These are phyloP conservation scores for Penicillium lagena DNA, from an alignment of 495 filamentous ascomycete genomes.

Conservation along the genomic window DNA sequence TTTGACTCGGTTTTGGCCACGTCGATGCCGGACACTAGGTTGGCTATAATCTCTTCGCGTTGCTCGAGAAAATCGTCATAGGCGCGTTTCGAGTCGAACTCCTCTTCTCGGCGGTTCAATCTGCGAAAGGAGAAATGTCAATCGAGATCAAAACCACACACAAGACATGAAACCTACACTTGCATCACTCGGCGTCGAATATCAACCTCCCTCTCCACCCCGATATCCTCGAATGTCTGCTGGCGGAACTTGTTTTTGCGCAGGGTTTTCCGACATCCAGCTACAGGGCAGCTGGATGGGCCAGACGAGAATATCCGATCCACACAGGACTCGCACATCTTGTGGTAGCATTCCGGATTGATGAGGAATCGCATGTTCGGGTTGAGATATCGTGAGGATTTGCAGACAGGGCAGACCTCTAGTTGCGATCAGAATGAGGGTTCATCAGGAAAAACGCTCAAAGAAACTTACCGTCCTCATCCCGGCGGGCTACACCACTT, in stretches of 20 bases:
- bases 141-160: too few species aligned
- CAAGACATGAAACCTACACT: constrained; percentile 37
- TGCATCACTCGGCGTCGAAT: constrained; percentile 73
- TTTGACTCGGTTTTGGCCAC: constrained; percentile 62
- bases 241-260: constrained; percentile 76
- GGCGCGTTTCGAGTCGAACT: constrained; percentile 73
- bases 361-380: constrained; percentile 88
- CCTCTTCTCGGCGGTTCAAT: constrained; percentile 84
- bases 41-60: constrained; percentile 85
- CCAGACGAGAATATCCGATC: constrained; percentile 89
- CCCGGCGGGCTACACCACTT: constrained; percentile 31
- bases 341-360: constrained; percentile 98
- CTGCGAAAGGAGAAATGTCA: constrained; percentile 11
- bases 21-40: constrained; percentile 68
- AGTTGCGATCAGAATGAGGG: too few species aligned
- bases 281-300: constrained; percentile 83
- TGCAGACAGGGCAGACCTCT: constrained; percentile 97
- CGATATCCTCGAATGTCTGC: constrained; percentile 86
- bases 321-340: constrained; percentile 93
- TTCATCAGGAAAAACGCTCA: background rate
- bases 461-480: constrained; percentile 43
- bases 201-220: constrained; percentile 91
- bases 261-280: constrained; percentile 76
- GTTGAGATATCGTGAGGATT: constrained; percentile 91
- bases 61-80: constrained; percentile 95